Percentiles rank a stretch among this genome's conserved stretches.
phyloP scores from a whole-genome alignment of 768 basidiomycete genomes.

The Mycena vitilis region DNA sequence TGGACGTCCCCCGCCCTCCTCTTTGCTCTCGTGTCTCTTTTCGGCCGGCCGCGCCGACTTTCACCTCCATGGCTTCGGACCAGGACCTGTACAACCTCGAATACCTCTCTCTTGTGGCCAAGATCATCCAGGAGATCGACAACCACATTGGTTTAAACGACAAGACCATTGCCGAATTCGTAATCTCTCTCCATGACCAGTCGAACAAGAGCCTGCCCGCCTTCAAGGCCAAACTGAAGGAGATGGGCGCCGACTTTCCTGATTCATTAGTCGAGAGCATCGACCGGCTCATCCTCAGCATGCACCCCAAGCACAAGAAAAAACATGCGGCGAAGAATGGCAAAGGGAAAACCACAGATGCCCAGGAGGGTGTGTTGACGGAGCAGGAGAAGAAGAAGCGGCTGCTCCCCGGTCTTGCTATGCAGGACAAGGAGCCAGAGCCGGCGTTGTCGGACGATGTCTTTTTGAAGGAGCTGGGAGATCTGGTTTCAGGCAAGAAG shows the following conservation, averaged over 20 bases:
- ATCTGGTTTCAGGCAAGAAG: conserved; percentile 85
- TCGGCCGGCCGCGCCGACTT: too few relatives aligned
- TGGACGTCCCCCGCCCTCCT: too few relatives aligned
- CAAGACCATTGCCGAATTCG: conserved; percentile 95
- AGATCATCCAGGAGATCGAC: conserved; percentile 92
- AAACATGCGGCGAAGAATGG: conserved; percentile 58
- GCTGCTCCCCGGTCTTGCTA: conserved; percentile 89
- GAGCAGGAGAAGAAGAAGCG: conserved; percentile 85
- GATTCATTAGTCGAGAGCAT: conserved; percentile 93
- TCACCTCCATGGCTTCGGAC: conserved; percentile 17
- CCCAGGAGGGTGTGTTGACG: conserved; percentile 45
- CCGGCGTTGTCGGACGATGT: conserved; percentile 78
- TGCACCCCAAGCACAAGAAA: conserved; percentile 97
- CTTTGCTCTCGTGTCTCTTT: too few relatives aligned
- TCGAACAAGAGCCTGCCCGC: conserved; percentile 77
- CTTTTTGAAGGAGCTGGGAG: conserved; percentile 89
- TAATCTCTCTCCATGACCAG: conserved; percentile 89
- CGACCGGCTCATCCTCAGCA: conserved; percentile 91
- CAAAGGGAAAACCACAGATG: conserved; percentile 47
- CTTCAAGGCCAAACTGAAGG: conserved; percentile 85
- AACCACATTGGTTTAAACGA: conserved; percentile 89
- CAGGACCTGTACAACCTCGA: conserved; percentile 92
- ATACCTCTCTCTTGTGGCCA: conserved; percentile 88
- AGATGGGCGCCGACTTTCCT: conserved; percentile 85
- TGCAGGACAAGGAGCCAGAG: conserved; percentile 78